phyloP scores from a whole-genome alignment of 1,284 basidiomycete species.

The Melampsora americana region DNA sequence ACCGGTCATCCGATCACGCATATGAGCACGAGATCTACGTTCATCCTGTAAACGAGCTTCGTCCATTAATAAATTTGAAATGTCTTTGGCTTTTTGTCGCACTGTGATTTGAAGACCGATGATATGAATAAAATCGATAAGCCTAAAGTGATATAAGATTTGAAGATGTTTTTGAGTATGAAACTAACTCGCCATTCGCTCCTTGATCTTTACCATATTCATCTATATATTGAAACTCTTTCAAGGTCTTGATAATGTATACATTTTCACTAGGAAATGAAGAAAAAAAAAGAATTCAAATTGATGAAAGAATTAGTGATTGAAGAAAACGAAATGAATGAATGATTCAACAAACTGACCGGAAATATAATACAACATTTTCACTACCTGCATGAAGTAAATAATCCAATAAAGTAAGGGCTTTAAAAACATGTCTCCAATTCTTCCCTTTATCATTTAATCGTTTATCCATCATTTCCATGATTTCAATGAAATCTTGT shows the following conservation, averaged over 20 bases:
- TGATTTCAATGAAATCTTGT: slow-evolving; percentile 99
- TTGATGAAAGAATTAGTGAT: neutral
- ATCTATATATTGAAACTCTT: slow-evolving; percentile 96
- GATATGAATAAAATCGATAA: slow-evolving; percentile 10
- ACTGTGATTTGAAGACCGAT: slow-evolving; percentile 54
- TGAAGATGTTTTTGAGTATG: neutral
- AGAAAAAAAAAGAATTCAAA: neutral
- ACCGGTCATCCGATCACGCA: slow-evolving; percentile 89
- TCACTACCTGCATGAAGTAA: slow-evolving; percentile 93
- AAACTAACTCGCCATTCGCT: slow-evolving; percentile 66
- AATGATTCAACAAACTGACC: slow-evolving; percentile 50
- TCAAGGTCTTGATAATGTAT: slow-evolving; percentile 97
- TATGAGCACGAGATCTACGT: slow-evolving; percentile 75
- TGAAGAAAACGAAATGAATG: neutral
- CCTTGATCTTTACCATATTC: slow-evolving; percentile 96
- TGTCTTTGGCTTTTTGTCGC: slow-evolving; percentile 98
- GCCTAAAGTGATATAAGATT: neutral
- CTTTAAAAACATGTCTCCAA: slow-evolving; percentile 99
- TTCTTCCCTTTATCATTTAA: slow-evolving; percentile 99
- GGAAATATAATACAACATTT: slow-evolving; percentile 97
- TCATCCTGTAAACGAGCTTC: slow-evolving; percentile 80
- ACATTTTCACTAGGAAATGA: slow-evolving; percentile 69
- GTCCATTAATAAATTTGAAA: slow-evolving; percentile 91
- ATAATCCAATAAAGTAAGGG: slow-evolving; percentile 93
- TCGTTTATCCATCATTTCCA: slow-evolving; percentile 99